A percentile compares a stretch with the other conserved stretches of the same genome.
These are phyloP conservation scores for Scenedesmus sp. DNA, from an alignment of 163 green algal species.

Conservation along the genomic window DNA sequence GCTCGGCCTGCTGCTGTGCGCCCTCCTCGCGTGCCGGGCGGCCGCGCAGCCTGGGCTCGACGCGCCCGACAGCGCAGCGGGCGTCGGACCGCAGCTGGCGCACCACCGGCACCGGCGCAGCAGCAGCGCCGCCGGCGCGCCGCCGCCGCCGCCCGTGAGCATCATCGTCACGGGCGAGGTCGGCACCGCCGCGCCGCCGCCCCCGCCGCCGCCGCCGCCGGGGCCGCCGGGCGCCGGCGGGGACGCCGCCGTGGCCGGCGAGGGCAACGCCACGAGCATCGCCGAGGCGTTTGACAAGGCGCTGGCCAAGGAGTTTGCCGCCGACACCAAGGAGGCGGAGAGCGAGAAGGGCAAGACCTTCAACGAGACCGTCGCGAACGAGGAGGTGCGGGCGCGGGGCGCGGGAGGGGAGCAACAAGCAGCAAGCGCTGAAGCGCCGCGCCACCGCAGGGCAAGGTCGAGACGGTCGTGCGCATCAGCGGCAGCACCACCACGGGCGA, in stretches of 20 bases:
- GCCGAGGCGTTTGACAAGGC: conserved; percentile 44
- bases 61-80: too few species aligned
- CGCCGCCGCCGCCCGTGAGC: too few species aligned
- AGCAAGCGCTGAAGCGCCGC: not conserved
- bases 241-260: not conserved
- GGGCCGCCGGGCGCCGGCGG: not conserved
- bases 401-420: not conserved
- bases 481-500: conserved; percentile 42
- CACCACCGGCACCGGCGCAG: not conserved
- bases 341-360: conserved; percentile 23
- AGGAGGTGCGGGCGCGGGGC: conserved; percentile 9
- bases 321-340: conserved; percentile 29
- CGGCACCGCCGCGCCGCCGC: too few species aligned
- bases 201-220: not conserved
- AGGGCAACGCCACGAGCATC: not conserved
- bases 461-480: conserved; percentile 60
- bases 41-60: too few species aligned
- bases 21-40: too few species aligned
- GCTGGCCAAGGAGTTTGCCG: conserved; percentile 45
- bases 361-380: conserved; percentile 32
- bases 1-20: too few species aligned
- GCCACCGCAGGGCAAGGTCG: conserved; percentile 45
- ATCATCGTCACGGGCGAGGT: too few species aligned
- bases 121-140: not conserved
- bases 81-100: not conserved